phyloP scores from a whole-genome alignment of 192 early-diverging fungal species.

The Powellomyces hirtus region DNA sequence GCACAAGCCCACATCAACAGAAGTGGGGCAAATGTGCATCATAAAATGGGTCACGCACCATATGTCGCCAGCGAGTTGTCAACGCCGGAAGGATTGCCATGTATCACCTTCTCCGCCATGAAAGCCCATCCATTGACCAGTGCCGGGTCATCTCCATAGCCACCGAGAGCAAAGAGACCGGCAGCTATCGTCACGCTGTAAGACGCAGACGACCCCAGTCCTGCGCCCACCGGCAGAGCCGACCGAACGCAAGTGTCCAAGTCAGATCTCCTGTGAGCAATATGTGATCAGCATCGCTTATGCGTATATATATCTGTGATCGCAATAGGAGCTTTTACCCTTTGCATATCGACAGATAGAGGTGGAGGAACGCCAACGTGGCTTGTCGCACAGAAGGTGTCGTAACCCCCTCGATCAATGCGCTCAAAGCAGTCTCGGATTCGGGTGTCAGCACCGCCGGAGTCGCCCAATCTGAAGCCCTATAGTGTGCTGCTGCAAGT shows the following conservation, averaged over 20 bases:
- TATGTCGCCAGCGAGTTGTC: conserved; percentile 90
- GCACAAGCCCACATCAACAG: not conserved
- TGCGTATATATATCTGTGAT: not conserved
- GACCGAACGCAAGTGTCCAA: conserved; percentile 71
- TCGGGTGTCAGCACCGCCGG: not conserved
- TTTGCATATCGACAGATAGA: conserved; percentile 43
- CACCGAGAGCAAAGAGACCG: conserved; percentile 58
- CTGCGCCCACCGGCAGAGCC: conserved; percentile 84
- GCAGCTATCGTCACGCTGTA: conserved; percentile 80
- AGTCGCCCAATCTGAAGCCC: not conserved
- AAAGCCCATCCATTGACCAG: conserved; percentile 89
- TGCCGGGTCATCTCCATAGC: conserved; percentile 7
- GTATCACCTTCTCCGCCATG: conserved; percentile 88
- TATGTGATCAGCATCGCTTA: not conserved
- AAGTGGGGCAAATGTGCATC: conserved; percentile 1
- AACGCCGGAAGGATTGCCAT: conserved; percentile 92
- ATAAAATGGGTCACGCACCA: too few relatives aligned
- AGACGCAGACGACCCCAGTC: conserved; percentile 94
- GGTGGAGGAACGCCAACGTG: conserved; percentile 66
- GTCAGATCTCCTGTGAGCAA: too few relatives aligned
- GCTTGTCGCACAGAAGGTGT: conserved; percentile 32
- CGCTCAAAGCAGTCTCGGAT: not conserved
- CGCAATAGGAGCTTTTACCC: too few relatives aligned
- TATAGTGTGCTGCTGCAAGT: not conserved
- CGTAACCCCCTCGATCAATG: not conserved